phyloP scores from a whole-genome alignment of 768 basidiomycete species.

The Xerocomus spinulosus region DNA sequence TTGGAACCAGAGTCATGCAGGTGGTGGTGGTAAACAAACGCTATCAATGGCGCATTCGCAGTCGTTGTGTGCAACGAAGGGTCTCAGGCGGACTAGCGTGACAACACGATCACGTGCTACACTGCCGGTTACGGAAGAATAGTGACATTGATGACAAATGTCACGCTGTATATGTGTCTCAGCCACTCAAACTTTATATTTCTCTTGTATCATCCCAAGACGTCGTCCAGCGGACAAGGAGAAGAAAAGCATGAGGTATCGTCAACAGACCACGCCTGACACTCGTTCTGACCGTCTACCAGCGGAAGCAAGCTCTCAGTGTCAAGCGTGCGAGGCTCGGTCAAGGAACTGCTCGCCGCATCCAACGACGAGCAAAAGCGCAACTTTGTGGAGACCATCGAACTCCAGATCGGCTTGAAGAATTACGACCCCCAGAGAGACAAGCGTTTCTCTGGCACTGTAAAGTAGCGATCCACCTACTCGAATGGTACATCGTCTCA shows the following conservation, averaged over 20 bases:
- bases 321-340: constrained; percentile 98
- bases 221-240: constrained; percentile 8
- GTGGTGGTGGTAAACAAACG: background rate
- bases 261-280: no score
- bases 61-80: constrained; percentile 4
- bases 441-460: constrained; percentile 99
- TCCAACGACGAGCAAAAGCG: constrained; percentile 86
- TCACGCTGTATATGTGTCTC: constrained; percentile 33
- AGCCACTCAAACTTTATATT: constrained; percentile 32
- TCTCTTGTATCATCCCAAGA: constrained; percentile 17
- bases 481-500: background rate
- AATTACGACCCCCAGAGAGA: constrained; percentile 99
- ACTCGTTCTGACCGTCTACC: no score
- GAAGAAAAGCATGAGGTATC: constrained; percentile 33
- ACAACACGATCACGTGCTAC: constrained; percentile 18
- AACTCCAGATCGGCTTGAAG: constrained; percentile 95
- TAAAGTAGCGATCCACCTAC: constrained; percentile 58
- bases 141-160: constrained; percentile 24
- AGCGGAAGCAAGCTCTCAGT: constrained; percentile 85
- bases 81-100: constrained; percentile 18
- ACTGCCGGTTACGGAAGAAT: accelerated
- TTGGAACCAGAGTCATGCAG: background rate
- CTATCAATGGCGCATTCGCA: constrained; percentile 9
- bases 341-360: constrained; percentile 83
- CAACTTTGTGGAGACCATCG: constrained; percentile 94